phyloP scores from a whole-genome alignment of 169 alveolate genomes.

The Eimeria falciformis region DNA sequence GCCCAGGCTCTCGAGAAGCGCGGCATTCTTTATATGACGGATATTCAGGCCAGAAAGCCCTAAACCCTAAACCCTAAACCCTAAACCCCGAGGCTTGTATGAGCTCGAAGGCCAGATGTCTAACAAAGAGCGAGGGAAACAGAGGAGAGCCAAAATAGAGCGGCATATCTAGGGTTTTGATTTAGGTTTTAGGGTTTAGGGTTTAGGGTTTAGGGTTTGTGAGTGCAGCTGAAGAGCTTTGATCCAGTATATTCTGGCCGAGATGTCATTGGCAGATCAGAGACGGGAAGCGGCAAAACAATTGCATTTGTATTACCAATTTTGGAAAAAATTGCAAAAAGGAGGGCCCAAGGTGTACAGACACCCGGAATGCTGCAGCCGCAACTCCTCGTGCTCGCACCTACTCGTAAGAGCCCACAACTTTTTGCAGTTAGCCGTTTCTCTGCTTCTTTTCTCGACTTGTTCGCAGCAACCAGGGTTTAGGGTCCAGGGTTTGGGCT shows the following conservation, averaged over 20 bases:
- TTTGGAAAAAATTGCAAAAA: constrained; percentile 93
- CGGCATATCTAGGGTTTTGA: no score
- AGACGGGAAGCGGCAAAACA: constrained; percentile 98
- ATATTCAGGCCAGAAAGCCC: neutral
- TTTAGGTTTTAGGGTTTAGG: neutral
- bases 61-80: neutral
- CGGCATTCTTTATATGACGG: neutral
- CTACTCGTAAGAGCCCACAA: neutral
- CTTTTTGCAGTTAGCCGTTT: neutral
- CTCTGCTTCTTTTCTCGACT: neutral
- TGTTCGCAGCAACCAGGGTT: neutral
- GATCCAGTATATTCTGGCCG: constrained; percentile 94
- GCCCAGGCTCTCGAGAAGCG: constrained; percentile 4
- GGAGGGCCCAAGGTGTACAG: no score
- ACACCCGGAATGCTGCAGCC: constrained; percentile 79
- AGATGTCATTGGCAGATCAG: constrained; percentile 98
- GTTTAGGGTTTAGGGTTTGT: neutral
- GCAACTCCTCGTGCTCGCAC: constrained; percentile 9
- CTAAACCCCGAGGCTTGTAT: neutral
- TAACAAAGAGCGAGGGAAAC: neutral
- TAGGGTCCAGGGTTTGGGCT: neutral
- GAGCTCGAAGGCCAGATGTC: neutral
- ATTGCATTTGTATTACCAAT: constrained; percentile 97
- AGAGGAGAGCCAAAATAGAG: neutral
- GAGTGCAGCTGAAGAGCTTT: constrained; percentile 89